Percentiles rank a stretch among this genome's conserved stretches.
Evolutionary conservation across 2,329 filamentous ascomycete genomes (phyloP).

Genomic region (Alternaria sp.): DNA sequence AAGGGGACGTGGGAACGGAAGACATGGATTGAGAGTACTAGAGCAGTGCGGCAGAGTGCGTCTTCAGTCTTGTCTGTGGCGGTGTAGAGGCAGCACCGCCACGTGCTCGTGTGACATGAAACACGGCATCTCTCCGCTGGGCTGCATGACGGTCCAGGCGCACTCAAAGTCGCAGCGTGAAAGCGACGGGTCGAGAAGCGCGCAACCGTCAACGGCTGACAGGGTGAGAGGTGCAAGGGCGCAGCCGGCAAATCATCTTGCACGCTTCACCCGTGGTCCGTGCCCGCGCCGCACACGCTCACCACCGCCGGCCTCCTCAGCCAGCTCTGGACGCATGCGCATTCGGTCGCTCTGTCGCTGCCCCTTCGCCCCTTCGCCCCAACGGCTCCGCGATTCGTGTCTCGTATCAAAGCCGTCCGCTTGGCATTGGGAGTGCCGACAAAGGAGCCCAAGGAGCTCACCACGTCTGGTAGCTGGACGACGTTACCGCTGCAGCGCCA

Average conservation of each 20-base stretch:
- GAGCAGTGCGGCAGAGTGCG: too few relatives aligned
- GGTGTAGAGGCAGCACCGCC: constrained; percentile 14
- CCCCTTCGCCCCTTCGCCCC: constrained; percentile 13
- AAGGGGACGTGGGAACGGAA: background rate
- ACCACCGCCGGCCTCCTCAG: constrained; percentile 8
- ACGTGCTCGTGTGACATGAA: constrained; percentile 15
- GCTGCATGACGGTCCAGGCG: background rate
- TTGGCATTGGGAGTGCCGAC: constrained; percentile 11
- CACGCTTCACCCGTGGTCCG: constrained; percentile 5
- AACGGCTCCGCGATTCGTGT: constrained; percentile 11
- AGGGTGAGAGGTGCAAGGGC: background rate
- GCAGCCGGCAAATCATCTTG: constrained; percentile 18
- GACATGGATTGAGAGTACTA: too few relatives aligned
- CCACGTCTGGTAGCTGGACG: constrained; percentile 1
- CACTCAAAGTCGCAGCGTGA: constrained; percentile 8
- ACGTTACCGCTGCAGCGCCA: constrained; percentile 29
- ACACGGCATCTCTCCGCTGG: constrained; percentile 5
- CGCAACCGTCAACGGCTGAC: constrained; percentile 18
- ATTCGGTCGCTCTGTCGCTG: constrained; percentile 5
- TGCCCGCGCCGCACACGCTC: constrained; percentile 9
- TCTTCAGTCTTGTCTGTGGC: constrained; percentile 1
- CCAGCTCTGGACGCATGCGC: constrained; percentile 16
- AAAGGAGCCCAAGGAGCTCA: constrained; percentile 15
- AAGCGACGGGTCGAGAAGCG: constrained; percentile 2
- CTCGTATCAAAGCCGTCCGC: constrained; percentile 15